Percentiles rank a stretch among this genome's conserved stretches.
These are phyloP conservation scores for Punica granatum DNA, from an alignment of 345 rosid species.

Conservation along the genomic window DNA sequence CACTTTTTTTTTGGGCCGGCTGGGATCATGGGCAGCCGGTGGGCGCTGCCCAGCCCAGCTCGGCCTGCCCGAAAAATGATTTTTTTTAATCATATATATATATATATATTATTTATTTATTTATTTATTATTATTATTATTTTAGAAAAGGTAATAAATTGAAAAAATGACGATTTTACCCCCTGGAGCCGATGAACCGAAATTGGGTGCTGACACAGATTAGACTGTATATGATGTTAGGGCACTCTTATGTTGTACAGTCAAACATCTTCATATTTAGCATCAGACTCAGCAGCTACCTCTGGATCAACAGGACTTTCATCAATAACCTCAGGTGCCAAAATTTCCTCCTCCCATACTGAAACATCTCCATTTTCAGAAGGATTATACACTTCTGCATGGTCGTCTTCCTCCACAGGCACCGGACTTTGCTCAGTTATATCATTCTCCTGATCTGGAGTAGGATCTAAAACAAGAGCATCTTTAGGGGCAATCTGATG, in stretches of 20 bases:
- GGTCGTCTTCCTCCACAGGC: conserved; percentile 15
- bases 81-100: too few species aligned
- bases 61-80: too few species aligned
- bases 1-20: too few species aligned
- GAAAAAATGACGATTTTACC: too few species aligned
- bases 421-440: neutral
- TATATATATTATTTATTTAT: too few species aligned
- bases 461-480: conserved; percentile 1
- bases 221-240: neutral
- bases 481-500: neutral
- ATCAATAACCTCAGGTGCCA: conserved; percentile 49
- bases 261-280: conserved; percentile 42
- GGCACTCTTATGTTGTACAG: neutral
- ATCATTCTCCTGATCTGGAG: neutral
- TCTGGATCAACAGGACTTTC: conserved; percentile 37
- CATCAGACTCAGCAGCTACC: conserved; percentile 32
- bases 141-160: too few species aligned
- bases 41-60: too few species aligned
- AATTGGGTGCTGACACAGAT: too few species aligned
- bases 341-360: conserved; percentile 32
- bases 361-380: conserved; percentile 32
- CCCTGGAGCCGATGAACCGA: too few species aligned
- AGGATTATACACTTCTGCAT: conserved; percentile 28
- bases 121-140: too few species aligned
- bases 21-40: too few species aligned